Percentiles rank a stretch among this genome's conserved stretches.
These are phyloP conservation scores for Bonia amplexicaulis DNA, from an alignment of 176 grass and related monocot species.

Conservation along the genomic window DNA sequence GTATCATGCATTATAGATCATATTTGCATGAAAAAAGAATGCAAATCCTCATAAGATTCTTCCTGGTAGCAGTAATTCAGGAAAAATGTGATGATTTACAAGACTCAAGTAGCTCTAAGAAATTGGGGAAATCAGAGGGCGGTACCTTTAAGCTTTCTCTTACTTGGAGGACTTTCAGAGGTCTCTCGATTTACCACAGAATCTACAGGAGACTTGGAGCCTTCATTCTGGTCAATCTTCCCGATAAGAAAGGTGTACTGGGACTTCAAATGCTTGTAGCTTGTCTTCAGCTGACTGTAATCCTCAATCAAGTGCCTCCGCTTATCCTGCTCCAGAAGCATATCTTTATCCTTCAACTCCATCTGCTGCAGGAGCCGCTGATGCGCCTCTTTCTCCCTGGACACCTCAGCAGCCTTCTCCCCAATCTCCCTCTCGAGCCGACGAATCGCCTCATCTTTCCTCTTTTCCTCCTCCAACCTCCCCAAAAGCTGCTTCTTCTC, in stretches of 20 bases:
- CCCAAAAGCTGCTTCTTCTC: slow-evolving; percentile 48
- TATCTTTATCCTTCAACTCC: slow-evolving; percentile 51
- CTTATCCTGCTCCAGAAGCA: slow-evolving; percentile 61
- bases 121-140: background rate
- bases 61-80: background rate
- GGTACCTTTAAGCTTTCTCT: slow-evolving; percentile 55
- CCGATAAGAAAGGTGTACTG: slow-evolving; percentile 60
- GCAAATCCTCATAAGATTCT: background rate
- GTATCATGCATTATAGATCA: background rate
- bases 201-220: slow-evolving; percentile 16
- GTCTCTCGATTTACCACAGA: slow-evolving; percentile 11
- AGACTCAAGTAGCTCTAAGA: slow-evolving; percentile 15
- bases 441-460: slow-evolving; percentile 20
- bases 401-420: slow-evolving; percentile 38
- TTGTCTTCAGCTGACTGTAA: slow-evolving; percentile 43
- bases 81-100: background rate
- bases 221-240: slow-evolving; percentile 44
- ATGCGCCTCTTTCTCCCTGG: slow-evolving; percentile 44
- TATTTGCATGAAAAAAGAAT: background rate
- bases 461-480: slow-evolving; percentile 31
- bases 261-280: slow-evolving; percentile 61
- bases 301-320: slow-evolving; percentile 32
- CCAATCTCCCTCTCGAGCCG: slow-evolving; percentile 38
- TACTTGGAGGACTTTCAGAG: slow-evolving; percentile 38
- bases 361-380: slow-evolving; percentile 42